Conservation (phyloP, 2,329 filamentous ascomycete genomes). For the Penicillium sp. region DNA sequence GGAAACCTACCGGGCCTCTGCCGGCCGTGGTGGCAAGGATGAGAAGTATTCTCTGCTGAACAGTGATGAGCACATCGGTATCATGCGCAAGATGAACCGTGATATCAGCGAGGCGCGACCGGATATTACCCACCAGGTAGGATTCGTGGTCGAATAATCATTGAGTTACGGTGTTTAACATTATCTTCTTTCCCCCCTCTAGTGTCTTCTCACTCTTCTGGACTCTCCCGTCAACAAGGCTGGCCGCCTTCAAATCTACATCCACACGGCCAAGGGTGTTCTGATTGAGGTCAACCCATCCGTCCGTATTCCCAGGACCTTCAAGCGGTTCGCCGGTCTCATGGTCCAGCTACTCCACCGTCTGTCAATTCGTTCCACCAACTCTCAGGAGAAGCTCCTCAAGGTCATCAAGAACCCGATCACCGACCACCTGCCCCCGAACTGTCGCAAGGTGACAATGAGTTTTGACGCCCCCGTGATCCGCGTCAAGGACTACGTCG, state of each 20-base stretch:
- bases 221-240: slow-evolving; percentile 99
- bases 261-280: slow-evolving; percentile 94
- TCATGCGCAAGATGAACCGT: slow-evolving; percentile 99
- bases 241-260: slow-evolving; percentile 95
- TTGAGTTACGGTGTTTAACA: not conserved
- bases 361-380: slow-evolving; percentile 91
- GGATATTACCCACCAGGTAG: slow-evolving; percentile 97
- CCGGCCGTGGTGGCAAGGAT: slow-evolving; percentile 62
- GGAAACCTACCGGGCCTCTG: slow-evolving; percentile 91
- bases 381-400: slow-evolving; percentile 93
- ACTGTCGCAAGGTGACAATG: slow-evolving; percentile 95
- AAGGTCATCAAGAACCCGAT: slow-evolving; percentile 98
- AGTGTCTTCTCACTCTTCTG: slow-evolving; percentile 95
- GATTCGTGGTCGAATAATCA: slow-evolving; percentile 25
- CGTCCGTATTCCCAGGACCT: slow-evolving; percentile 93
- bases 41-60: slow-evolving; percentile 98
- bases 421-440: slow-evolving; percentile 90
- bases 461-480: slow-evolving; percentile 90
- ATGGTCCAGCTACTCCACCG: slow-evolving; percentile 98
- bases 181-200: slow-evolving; percentile 10
- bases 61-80: slow-evolving; percentile 97
- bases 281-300: slow-evolving; percentile 98
- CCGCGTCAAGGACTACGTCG: slow-evolving; percentile 82
- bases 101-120: slow-evolving; percentile 97
- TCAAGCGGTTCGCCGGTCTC: slow-evolving; percentile 96